Conservation (phyloP, 2,329 filamentous ascomycete genomes). For the Aspergillus novofumigatus region DNA sequence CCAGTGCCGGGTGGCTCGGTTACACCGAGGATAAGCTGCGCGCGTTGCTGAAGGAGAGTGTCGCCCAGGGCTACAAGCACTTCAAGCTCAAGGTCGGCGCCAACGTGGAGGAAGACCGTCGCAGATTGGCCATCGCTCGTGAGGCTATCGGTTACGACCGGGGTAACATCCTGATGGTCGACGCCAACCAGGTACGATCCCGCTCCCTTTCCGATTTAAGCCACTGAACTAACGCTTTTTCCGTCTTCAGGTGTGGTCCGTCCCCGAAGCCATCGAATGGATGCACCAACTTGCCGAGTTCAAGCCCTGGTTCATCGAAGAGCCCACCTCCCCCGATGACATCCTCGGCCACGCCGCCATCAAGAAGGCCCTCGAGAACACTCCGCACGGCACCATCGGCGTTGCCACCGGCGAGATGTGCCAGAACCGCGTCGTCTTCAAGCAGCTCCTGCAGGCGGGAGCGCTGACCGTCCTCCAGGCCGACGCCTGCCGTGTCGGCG, state of each 20-base stretch:
- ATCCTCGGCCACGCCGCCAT: conserved; percentile 84
- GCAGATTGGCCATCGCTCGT: conserved; percentile 67
- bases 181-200: conserved; percentile 71
- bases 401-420: conserved; percentile 94
- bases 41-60: conserved; percentile 66
- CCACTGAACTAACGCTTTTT: neutral
- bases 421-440: conserved; percentile 91
- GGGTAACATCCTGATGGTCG: conserved; percentile 84
- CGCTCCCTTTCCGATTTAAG: neutral
- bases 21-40: conserved; percentile 87
- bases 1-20: conserved; percentile 85
- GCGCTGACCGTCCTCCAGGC: conserved; percentile 87
- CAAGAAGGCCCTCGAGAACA: conserved; percentile 66
- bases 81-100: conserved; percentile 90
- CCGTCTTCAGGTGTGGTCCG: conserved; percentile 64
- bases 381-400: conserved; percentile 59
- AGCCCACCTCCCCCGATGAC: conserved; percentile 87
- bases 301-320: conserved; percentile 85
- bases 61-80: conserved; percentile 71
- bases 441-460: conserved; percentile 75
- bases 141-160: conserved; percentile 77
- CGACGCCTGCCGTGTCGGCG: conserved; percentile 83
- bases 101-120: conserved; percentile 66
- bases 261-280: conserved; percentile 81
- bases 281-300: conserved; percentile 79